Percentiles rank a stretch among this genome's conserved stretches.
Evolutionary conservation across 2,329 filamentous ascomycete genomes (phyloP).

Genomic region (Pyricularia sp.): DNA sequence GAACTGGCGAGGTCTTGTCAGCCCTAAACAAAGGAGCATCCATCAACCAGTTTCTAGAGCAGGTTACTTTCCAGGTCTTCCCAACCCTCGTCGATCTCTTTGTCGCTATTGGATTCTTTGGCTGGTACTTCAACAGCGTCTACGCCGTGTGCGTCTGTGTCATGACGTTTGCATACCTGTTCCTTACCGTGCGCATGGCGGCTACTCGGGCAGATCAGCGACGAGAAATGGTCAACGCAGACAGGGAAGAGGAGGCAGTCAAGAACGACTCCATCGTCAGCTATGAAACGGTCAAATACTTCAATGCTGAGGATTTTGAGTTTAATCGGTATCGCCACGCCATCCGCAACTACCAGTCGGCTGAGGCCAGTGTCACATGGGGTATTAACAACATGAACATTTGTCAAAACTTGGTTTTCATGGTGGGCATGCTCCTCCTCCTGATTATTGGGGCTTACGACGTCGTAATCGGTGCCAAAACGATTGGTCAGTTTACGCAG

Average conservation of each 20-base stretch:
- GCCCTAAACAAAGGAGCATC: slow-evolving; percentile 92
- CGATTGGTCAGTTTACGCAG: slow-evolving; percentile 62
- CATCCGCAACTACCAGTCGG: slow-evolving; percentile 61
- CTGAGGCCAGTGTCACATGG: slow-evolving; percentile 67
- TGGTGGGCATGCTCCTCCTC: slow-evolving; percentile 62
- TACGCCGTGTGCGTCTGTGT: slow-evolving; percentile 85
- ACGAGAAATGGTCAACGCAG: slow-evolving; percentile 88
- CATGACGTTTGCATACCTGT: slow-evolving; percentile 92
- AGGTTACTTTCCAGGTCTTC: slow-evolving; percentile 89
- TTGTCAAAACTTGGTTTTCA: slow-evolving; percentile 71
- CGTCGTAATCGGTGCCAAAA: slow-evolving; percentile 55
- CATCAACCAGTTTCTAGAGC: slow-evolving; percentile 94
- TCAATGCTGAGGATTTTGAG: slow-evolving; percentile 76
- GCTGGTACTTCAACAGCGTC: slow-evolving; percentile 71
- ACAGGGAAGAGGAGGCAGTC: slow-evolving; percentile 90
- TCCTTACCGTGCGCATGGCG: slow-evolving; percentile 92
- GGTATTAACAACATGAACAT: slow-evolving; percentile 76
- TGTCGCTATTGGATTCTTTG: slow-evolving; percentile 76
- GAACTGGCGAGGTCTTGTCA: slow-evolving; percentile 91
- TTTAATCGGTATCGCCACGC: slow-evolving; percentile 64
- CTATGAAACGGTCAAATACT: slow-evolving; percentile 94
- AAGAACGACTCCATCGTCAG: slow-evolving; percentile 98
- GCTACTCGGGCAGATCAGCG: slow-evolving; percentile 86
- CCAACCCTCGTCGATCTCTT: slow-evolving; percentile 89
- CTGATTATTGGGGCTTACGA: slow-evolving; percentile 71